Evolutionary conservation across 2,329 filamentous ascomycete species (phyloP), one percentile per base, ranked within the genome.

Genomic region (Arthrocladium fulminans): DNA sequence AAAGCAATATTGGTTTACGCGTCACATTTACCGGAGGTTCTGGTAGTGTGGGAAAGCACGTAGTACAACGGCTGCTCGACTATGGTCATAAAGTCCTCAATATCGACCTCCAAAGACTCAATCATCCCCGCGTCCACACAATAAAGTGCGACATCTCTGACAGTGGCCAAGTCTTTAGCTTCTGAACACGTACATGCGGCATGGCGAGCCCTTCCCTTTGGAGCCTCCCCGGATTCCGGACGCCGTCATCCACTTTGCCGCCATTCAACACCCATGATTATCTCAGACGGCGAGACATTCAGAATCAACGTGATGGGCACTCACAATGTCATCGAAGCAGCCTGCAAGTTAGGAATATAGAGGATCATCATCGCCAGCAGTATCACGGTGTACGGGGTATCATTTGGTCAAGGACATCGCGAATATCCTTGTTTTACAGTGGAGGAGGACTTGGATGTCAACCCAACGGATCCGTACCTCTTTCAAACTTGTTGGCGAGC

Each of bases 321-420:
- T 0, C 81, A 81, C 63, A 83, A 83, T 56, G 71, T 82, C 20
- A 72, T 83, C 52, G 79, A 83, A 62, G 76, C 77, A 0, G 77
- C 78, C 0, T 79, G 71, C 58, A 80, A 80, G 53, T 65, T 82
- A 0, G 76, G 77, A 10, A 74, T 83, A 5, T 72, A 71, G 54
- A 83, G 83, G 57, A 74, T 83, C 56, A 69, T 83, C 57, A 73
- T 81, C 41, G 79, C 79, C 1, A 74, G 70, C 49, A 74, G 70
- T 17, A 76, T 80, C 56, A 79, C 76, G 0, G 76, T 74, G 0
- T 83, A 83, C 56, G 79, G 78, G 15, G 76, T 81, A 0, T 79
- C 75, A 54, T 82, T 79, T 55, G 72, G 74, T 0, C 75, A 82
- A 54, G 79, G 79, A 2, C 69, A 79, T 50, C 62, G 71, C 3